phyloP scores from a whole-genome alignment of 495 filamentous ascomycete genomes.

The Cladorrhinum samala region DNA sequence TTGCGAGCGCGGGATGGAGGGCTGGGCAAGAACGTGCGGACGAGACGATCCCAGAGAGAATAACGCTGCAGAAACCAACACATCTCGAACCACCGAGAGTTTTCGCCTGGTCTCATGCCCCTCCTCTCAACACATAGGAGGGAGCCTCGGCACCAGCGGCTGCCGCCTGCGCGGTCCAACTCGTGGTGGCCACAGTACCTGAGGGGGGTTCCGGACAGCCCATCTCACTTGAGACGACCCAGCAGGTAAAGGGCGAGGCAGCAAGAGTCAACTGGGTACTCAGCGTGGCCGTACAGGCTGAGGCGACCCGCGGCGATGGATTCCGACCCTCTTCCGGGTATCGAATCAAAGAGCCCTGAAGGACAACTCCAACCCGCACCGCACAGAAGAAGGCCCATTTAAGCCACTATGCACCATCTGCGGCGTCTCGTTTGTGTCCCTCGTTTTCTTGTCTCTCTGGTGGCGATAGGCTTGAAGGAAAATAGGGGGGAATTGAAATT shows the following conservation, averaged over 20 bases:
- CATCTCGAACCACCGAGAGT: not conserved
- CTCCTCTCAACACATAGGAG: not conserved
- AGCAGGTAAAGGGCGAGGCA: no score
- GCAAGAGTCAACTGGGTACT: not conserved
- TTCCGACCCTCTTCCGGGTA: not conserved
- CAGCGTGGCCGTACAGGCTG: not conserved
- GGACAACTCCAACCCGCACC: not conserved
- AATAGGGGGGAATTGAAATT: not conserved
- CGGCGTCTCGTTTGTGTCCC: not conserved
- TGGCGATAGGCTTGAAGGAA: not conserved
- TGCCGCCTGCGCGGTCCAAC: no score
- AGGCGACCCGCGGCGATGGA: not conserved
- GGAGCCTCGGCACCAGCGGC: no score
- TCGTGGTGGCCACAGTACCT: no score
- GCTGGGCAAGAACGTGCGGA: not conserved
- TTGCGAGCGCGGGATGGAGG: not conserved
- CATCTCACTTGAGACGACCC: no score
- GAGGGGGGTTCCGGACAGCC: no score
- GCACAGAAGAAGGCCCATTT: not conserved
- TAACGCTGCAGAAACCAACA: not conserved
- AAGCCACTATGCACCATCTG: not conserved
- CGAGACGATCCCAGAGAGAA: not conserved
- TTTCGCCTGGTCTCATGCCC: not conserved
- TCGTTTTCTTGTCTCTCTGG: not conserved
- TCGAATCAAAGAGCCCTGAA: not conserved